phyloP scores from a whole-genome alignment of 768 basidiomycete species.

The Kondoa malvinella region DNA sequence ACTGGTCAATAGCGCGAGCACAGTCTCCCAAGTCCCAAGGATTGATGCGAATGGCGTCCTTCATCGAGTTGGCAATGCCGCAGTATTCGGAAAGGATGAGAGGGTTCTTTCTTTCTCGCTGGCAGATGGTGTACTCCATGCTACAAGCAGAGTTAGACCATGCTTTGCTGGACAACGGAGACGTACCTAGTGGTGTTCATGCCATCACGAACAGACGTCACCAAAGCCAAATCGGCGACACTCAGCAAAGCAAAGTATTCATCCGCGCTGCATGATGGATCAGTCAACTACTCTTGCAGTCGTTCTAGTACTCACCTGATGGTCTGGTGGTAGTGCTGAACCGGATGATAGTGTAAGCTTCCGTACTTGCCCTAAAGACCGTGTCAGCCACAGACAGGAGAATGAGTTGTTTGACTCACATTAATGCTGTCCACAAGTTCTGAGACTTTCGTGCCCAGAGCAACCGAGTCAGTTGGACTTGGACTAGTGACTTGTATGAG shows the following conservation, averaged over 20 bases:
- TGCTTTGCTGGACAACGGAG: background rate
- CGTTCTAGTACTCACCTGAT: constrained; percentile 50
- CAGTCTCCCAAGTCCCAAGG: constrained; percentile 75
- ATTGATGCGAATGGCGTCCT: constrained; percentile 73
- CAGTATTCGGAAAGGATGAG: constrained; percentile 92
- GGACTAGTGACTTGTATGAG: constrained; percentile 77
- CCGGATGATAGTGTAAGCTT: constrained; percentile 81
- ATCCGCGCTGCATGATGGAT: constrained; percentile 42
- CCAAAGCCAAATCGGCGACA: constrained; percentile 84
- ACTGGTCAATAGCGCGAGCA: constrained; percentile 79
- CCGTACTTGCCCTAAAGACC: constrained; percentile 52
- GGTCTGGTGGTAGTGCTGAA: constrained; percentile 96
- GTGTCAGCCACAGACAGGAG: constrained; percentile 1
- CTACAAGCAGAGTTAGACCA: background rate
- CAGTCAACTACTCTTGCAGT: background rate
- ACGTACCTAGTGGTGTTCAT: constrained; percentile 80
- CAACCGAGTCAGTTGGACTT: constrained; percentile 74
- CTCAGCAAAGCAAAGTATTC: constrained; percentile 91
- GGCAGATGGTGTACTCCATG: constrained; percentile 80
- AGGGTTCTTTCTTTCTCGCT: constrained; percentile 64
- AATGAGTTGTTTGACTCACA: constrained; percentile 29
- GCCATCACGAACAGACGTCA: constrained; percentile 86
- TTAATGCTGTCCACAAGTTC: constrained; percentile 91
- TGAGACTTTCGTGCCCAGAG: constrained; percentile 79
- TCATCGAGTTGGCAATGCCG: constrained; percentile 88